Base-by-base conservation (phyloP, 768 basidiomycete species). In the Russula foetens region DNA sequence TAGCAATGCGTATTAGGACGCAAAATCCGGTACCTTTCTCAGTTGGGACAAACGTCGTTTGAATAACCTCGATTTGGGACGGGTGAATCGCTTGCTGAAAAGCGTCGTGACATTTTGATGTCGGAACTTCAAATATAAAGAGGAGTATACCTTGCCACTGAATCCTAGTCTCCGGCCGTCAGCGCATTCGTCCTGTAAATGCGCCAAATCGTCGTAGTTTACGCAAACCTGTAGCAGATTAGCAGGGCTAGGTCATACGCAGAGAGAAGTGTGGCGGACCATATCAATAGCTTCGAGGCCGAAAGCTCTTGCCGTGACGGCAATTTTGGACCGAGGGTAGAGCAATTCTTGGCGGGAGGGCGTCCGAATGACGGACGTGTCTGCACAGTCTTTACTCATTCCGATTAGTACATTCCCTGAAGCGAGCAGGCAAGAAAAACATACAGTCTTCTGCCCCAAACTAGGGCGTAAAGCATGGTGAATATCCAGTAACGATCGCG, bases 391-490 rank as follows among this genome's bases (percentile, higher is more conserved):
- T 96, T 44, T 11, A 29, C 17, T 8, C 11, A 38, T 21, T 33
- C 24, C 4, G 7, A 55, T 39, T 14, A 54, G 17, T 23, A 26
- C 5, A 52, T 29, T 7, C 12, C 45, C 0, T n/a, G 15, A 53
- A 41, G n/a, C 29, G 33, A 33, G 29, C 29, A 47, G 14, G 39
- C 15, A 17, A 23, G 69, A 80, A 15, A 17, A 24, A 69, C 80
- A 64, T 71, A 93, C 92, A 96, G 68, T 98, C 94, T 75, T 98
- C 94, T 23, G 93, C 91, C 3, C 91, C 94, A 71, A 97, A 98
- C 94, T 96, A 43, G 19, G 48, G 1, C 17, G 26, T 12, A 29
- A 14, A n/a, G 21, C 53, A 53, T n/a, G 39, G 33, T 55, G 21
- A 59, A 29, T 45, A 50, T 21, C 24, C n/a, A 3, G 29, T 17